A percentile compares a stretch with the other conserved stretches of the same genome.
phyloP scores from a whole-genome alignment of 371 early-diverging fungal genomes.

The Actinomucor elegans region DNA sequence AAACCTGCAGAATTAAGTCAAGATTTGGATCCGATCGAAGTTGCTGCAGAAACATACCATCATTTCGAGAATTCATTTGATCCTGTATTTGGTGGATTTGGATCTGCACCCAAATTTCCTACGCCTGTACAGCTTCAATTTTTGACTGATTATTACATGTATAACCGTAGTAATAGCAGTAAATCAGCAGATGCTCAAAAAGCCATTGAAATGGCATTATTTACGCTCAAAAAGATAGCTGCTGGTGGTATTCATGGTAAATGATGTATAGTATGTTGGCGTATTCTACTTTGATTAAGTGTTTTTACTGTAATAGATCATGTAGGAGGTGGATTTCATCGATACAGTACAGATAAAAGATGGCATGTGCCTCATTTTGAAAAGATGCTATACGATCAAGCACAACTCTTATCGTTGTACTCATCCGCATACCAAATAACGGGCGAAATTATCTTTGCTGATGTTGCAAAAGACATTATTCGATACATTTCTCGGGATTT shows the following conservation, averaged over 20 bases:
- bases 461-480: constrained; percentile 54
- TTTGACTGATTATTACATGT: constrained; percentile 52
- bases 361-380: constrained; percentile 66
- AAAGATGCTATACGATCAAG: constrained; percentile 74
- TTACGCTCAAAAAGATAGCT: constrained; percentile 58
- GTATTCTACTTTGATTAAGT: too few relatives aligned
- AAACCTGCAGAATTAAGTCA: constrained; percentile 13
- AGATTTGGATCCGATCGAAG: constrained; percentile 13
- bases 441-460: constrained; percentile 44
- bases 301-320: too few relatives aligned
- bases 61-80: constrained; percentile 51
- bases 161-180: constrained; percentile 20
- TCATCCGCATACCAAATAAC: constrained; percentile 50
- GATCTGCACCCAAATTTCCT: constrained; percentile 66
- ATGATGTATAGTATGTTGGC: too few relatives aligned
- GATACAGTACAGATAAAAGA: constrained; percentile 42
- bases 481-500: constrained; percentile 57
- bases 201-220: constrained; percentile 57
- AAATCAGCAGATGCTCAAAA: constrained; percentile 30
- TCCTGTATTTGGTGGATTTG: constrained; percentile 57
- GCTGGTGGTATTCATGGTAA: constrained; percentile 66
- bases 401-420: constrained; percentile 58
- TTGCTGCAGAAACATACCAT: constrained; percentile 34
- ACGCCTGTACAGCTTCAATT: constrained; percentile 62
- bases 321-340: constrained; percentile 21